Evolutionary conservation across 2,329 filamentous ascomycete genomes (phyloP).

Genomic region (Xylaria sp.): DNA sequence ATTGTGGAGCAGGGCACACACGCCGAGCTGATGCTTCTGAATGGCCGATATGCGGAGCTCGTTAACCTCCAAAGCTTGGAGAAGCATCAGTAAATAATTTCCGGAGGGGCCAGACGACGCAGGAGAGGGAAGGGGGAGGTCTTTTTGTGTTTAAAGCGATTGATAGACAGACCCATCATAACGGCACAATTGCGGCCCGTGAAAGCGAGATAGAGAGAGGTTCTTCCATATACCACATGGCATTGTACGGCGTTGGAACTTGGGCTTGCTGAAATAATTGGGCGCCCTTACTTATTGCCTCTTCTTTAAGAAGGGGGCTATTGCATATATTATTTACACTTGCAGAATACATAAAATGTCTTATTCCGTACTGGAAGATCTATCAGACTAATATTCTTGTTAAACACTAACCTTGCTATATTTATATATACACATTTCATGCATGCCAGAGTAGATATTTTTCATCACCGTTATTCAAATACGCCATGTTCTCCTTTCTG

Average conservation of each 20-base stretch:
- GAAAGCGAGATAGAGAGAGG: conserved; percentile 24
- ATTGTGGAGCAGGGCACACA: conserved; percentile 90
- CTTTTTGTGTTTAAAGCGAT: conserved; percentile 6
- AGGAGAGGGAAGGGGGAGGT: neutral
- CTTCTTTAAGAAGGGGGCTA: neutral
- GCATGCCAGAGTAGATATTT: neutral
- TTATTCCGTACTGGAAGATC: no score
- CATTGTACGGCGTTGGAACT: conserved; percentile 35
- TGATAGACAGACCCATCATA: conserved; percentile 2
- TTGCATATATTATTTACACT: conserved; percentile 5
- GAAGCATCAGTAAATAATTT: conserved; percentile 56
- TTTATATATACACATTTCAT: neutral
- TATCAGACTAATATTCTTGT: no score
- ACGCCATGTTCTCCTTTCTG: neutral
- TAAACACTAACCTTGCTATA: no score
- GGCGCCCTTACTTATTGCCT: neutral
- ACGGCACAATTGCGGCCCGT: neutral
- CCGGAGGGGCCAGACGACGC: neutral
- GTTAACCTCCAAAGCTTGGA: conserved; percentile 83
- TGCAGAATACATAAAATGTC: neutral
- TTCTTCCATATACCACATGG: conserved; percentile 18
- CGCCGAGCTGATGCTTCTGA: conserved; percentile 73
- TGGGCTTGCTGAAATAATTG: neutral
- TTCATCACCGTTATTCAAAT: neutral
- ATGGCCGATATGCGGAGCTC: conserved; percentile 80